phyloP scores from a whole-genome alignment of 169 alveolate genomes.

The Plasmodium gonderi region DNA sequence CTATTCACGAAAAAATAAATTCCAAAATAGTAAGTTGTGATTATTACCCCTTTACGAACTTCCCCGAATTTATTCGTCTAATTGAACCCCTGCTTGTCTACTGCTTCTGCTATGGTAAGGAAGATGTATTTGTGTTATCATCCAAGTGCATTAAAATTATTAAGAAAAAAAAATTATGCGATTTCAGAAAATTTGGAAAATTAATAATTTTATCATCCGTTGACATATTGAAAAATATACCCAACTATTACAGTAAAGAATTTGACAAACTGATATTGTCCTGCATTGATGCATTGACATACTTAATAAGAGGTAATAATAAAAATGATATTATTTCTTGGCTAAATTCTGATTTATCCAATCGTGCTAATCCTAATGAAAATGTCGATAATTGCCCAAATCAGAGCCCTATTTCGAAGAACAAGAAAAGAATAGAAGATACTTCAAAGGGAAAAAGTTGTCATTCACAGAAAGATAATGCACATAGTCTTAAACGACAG shows the following conservation, averaged over 20 bases:
- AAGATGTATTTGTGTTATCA: slow-evolving; percentile 56
- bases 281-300: slow-evolving; percentile 44
- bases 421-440: not conserved
- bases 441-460: not conserved
- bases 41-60: not conserved
- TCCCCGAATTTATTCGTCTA: slow-evolving; percentile 21
- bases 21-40: not conserved
- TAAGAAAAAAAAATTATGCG: slow-evolving; percentile 34
- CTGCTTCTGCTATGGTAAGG: slow-evolving; percentile 72
- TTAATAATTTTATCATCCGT: slow-evolving; percentile 60
- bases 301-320: slow-evolving; percentile 38
- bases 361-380: not conserved
- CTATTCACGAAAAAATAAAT: not conserved
- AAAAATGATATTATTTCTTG: slow-evolving; percentile 44
- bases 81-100: slow-evolving; percentile 74
- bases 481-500: not conserved
- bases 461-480: not conserved
- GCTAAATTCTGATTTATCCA: slow-evolving; percentile 41
- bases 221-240: slow-evolving; percentile 67
- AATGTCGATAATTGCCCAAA: not conserved
- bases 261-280: slow-evolving; percentile 61
- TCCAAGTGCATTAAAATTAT: slow-evolving; percentile 59
- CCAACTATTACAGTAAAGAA: slow-evolving; percentile 72
- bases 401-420: not conserved
- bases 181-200: slow-evolving; percentile 63